Conservation (phyloP, 73 alveolate species). For the Urostyla sp. region DNA sequence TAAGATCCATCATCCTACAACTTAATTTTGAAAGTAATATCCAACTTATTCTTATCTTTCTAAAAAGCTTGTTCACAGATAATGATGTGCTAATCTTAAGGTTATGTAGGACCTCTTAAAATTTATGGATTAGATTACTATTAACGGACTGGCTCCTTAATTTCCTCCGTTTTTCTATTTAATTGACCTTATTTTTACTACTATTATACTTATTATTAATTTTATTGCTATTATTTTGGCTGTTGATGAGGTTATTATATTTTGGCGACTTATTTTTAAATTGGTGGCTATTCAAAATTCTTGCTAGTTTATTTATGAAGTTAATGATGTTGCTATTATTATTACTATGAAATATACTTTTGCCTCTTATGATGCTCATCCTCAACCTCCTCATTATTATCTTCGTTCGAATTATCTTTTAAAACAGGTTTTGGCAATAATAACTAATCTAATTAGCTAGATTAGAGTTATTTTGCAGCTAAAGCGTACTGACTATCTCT, state of each 20-base stretch:
- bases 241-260: background rate
- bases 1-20: conserved; percentile 19
- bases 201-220: background rate
- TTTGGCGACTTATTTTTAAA: background rate
- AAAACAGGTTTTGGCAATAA: no score
- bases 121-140: background rate
- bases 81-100: background rate
- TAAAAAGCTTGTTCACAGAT: background rate
- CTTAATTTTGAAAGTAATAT: conserved; percentile 30
- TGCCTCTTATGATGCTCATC: background rate
- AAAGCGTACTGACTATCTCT: no score
- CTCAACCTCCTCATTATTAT: conserved; percentile 17
- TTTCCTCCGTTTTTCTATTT: conserved; percentile 3
- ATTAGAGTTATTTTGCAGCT: no score
- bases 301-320: conserved; percentile 10
- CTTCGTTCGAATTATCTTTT: background rate
- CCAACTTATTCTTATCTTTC: conserved; percentile 8
- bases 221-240: background rate
- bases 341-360: background rate
- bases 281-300: background rate
- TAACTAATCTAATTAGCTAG: no score
- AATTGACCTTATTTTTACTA: background rate
- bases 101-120: background rate
- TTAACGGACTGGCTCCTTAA: background rate
- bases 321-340: conserved; percentile 4